These are phyloP conservation scores for Chrysanthemum lavandulifolium DNA, from an alignment of 129 eudicot species.

Conservation along the genomic window DNA sequence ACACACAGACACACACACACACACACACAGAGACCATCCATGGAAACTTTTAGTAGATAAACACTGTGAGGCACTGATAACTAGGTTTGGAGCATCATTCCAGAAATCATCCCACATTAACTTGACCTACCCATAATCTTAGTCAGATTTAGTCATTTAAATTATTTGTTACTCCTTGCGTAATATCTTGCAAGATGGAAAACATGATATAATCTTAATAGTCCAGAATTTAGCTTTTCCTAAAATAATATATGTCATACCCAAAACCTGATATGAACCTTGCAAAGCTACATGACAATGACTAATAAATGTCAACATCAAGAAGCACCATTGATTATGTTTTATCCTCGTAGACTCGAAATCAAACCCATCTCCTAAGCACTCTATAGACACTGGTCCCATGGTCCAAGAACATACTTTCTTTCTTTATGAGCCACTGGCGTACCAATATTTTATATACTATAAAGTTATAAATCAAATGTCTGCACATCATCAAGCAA, in stretches of 20 bases:
- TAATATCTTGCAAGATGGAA: not conserved
- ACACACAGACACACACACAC: no score
- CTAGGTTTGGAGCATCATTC: not conserved
- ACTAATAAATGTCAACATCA: slow-evolving; percentile 27
- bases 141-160: not conserved
- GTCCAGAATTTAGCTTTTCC: slow-evolving; percentile 6
- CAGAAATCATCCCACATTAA: slow-evolving; percentile 2
- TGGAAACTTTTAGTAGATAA: not conserved
- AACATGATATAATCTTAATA: not conserved
- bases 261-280: slow-evolving; percentile 16
- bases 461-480: no score
- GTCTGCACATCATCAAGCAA: not conserved
- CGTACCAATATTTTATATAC: no score
- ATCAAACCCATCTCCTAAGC: no score
- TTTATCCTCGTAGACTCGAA: not conserved
- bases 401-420: not conserved
- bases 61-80: not conserved
- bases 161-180: no score
- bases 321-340: slow-evolving; percentile 11
- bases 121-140: slow-evolving; percentile 9
- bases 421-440: not conserved
- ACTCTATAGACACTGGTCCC: no score
- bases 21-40: slow-evolving; percentile 8
- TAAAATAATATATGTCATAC: slow-evolving; percentile 8
- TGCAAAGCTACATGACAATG: slow-evolving; percentile 23